These are phyloP conservation scores for Flammula alnicola DNA, from an alignment of 1,284 basidiomycete genomes.

Conservation along the genomic window DNA sequence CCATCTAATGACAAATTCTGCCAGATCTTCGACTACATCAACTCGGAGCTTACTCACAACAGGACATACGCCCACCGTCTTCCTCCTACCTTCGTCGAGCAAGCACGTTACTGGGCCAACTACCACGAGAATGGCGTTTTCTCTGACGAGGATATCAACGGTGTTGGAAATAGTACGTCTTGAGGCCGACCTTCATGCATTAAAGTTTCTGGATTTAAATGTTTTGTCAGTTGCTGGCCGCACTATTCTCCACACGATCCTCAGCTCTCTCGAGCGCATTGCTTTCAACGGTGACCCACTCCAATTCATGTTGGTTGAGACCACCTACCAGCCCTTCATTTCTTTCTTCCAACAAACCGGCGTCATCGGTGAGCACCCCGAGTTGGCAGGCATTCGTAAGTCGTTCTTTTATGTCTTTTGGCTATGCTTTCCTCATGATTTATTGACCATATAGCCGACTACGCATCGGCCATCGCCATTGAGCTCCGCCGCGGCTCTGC, in stretches of 20 bases:
- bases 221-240: conserved; percentile 72
- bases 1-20: conserved; percentile 1
- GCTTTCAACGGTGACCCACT: conserved; percentile 79
- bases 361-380: conserved; percentile 57
- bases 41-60: conserved; percentile 80
- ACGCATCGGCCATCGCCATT: conserved; percentile 76
- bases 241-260: conserved; percentile 73
- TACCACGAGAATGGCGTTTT: conserved; percentile 83
- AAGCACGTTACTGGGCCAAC: conserved; percentile 73
- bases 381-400: conserved; percentile 68
- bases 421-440: neutral
- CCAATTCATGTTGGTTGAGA: conserved; percentile 75
- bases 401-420: conserved; percentile 21
- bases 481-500: conserved; percentile 77
- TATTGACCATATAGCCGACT: conserved; percentile 61
- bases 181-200: neutral
- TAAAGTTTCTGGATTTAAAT: neutral
- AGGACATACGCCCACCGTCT: conserved; percentile 75
- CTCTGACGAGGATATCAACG: conserved; percentile 59
- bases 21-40: conserved; percentile 78
- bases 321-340: conserved; percentile 89
- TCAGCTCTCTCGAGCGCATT: conserved; percentile 73
- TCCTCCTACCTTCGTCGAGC: conserved; percentile 69
- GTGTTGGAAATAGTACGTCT: conserved; percentile 76
- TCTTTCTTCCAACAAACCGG: conserved; percentile 84